These are phyloP conservation scores for Plasmodium blacklocki DNA, from an alignment of 169 alveolate species.

Conservation along the genomic window DNA sequence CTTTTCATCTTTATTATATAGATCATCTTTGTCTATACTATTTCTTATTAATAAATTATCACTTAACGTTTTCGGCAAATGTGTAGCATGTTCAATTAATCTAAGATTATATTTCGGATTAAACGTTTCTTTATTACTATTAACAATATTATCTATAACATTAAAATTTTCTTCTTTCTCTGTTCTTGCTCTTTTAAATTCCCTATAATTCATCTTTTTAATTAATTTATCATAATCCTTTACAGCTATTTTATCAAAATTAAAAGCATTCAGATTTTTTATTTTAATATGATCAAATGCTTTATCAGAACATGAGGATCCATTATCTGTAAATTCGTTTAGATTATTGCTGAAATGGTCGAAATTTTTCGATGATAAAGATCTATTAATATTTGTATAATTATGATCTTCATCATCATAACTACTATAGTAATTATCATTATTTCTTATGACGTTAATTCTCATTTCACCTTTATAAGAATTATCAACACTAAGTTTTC, in stretches of 20 bases:
- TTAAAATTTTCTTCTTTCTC: constrained; percentile 57
- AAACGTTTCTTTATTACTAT: constrained; percentile 39
- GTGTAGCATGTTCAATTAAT: constrained; percentile 81
- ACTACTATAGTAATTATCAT: constrained; percentile 61
- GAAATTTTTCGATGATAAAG: constrained; percentile 32
- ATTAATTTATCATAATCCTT: constrained; percentile 52
- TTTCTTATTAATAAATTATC: constrained; percentile 36
- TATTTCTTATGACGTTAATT: constrained; percentile 48
- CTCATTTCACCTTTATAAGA: constrained; percentile 26
- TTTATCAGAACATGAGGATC: constrained; percentile 41
- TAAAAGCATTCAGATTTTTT: constrained; percentile 57
- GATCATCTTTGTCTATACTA: constrained; percentile 8
- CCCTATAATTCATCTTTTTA: constrained; percentile 72
- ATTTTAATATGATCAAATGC: constrained; percentile 16
- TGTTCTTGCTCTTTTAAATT: constrained; percentile 39
- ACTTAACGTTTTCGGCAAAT: constrained; percentile 67
- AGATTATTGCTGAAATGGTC: constrained; percentile 35
- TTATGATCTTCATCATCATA: constrained; percentile 58
- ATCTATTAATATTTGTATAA: constrained; percentile 19
- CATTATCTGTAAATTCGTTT: constrained; percentile 59
- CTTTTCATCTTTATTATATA: constrained; percentile 5
- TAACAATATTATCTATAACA: constrained; percentile 61
- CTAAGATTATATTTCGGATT: constrained; percentile 81
- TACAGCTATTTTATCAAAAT: constrained; percentile 64
- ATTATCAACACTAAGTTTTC: constrained; percentile 13